Evolutionary conservation across 169 alveolate genomes (phyloP).

Genomic region (Eimeria praecox): DNA sequence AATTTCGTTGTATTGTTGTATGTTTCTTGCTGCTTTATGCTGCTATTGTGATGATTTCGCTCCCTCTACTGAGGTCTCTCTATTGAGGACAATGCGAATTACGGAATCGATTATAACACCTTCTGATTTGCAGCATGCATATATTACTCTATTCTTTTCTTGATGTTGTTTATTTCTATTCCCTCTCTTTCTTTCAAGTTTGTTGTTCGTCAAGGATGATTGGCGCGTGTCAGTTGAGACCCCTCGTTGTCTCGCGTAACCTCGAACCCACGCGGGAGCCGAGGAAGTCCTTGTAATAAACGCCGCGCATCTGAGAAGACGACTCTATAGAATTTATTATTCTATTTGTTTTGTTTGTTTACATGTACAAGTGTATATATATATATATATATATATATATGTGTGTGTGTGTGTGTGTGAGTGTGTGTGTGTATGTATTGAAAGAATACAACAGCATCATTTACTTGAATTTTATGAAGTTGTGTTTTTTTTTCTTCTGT

Average conservation of each 20-base stretch:
- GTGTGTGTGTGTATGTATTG: too few relatives aligned
- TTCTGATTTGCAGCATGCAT: background rate
- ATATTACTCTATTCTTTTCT: background rate
- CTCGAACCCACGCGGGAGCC: constrained; percentile 80
- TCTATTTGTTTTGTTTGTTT: too few relatives aligned
- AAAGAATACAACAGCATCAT: too few relatives aligned
- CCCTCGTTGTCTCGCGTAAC: constrained; percentile 57
- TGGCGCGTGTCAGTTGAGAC: constrained; percentile 52
- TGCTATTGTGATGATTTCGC: background rate
- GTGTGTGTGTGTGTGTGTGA: too few relatives aligned
- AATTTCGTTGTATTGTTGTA: too few relatives aligned
- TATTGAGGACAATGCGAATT: constrained; percentile 3
- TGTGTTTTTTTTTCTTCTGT: too few relatives aligned
- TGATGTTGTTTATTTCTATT: background rate
- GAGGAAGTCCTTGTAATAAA: constrained; percentile 5
- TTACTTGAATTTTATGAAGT: too few relatives aligned
- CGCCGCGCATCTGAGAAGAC: constrained; percentile 12
- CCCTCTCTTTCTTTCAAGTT: background rate
- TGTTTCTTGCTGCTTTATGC: background rate
- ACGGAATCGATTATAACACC: background rate
- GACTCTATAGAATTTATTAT: background rate
- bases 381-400: too few relatives aligned
- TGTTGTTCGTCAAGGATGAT: constrained; percentile 14
- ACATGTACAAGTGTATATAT: background rate
- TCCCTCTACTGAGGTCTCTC: background rate